These are phyloP conservation scores for Candida anutae DNA, from an alignment of 1,139 yeast species.

Conservation along the genomic window DNA sequence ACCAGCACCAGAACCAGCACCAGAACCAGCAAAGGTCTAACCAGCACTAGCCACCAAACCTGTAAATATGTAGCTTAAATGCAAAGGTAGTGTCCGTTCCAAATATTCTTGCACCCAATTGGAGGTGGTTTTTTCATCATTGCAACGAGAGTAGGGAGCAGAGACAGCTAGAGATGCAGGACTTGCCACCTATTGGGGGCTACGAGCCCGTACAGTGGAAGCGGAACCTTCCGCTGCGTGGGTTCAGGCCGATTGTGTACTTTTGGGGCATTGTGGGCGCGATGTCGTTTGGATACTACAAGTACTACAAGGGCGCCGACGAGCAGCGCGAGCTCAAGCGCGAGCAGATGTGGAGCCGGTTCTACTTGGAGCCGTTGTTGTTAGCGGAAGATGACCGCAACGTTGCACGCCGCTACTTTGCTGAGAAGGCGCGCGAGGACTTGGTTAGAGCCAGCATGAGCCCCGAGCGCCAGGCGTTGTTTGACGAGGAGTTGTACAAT, in stretches of 20 bases:
- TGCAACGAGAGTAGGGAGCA: too few relatives aligned
- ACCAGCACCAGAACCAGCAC: too few relatives aligned
- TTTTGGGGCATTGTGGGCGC: slow-evolving; percentile 56
- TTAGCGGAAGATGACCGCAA: slow-evolving; percentile 82
- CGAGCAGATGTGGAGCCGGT: slow-evolving; percentile 74
- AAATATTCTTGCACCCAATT: too few relatives aligned
- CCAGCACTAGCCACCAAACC: too few relatives aligned
- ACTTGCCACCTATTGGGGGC: slow-evolving; percentile 83
- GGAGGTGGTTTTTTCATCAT: too few relatives aligned
- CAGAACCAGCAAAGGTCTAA: too few relatives aligned
- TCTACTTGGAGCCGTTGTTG: slow-evolving; percentile 64
- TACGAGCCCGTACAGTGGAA: slow-evolving; percentile 87
- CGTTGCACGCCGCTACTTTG: slow-evolving; percentile 61
- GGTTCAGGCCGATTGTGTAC: slow-evolving; percentile 72
- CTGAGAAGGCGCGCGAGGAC: slow-evolving; percentile 64
- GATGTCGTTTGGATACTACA: slow-evolving; percentile 68
- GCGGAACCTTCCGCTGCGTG: slow-evolving; percentile 78
- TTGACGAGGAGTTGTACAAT: slow-evolving; percentile 37
- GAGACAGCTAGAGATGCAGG: slow-evolving; percentile 63
- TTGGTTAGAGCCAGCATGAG: slow-evolving; percentile 38
- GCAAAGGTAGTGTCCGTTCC: too few relatives aligned
- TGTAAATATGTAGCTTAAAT: too few relatives aligned
- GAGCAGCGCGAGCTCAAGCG: slow-evolving; percentile 73
- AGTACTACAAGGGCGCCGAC: slow-evolving; percentile 57
- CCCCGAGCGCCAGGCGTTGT: slow-evolving; percentile 31